These are phyloP conservation scores for Prunus salicina DNA, from an alignment of 306 rosid genomes.

Conservation along the genomic window DNA sequence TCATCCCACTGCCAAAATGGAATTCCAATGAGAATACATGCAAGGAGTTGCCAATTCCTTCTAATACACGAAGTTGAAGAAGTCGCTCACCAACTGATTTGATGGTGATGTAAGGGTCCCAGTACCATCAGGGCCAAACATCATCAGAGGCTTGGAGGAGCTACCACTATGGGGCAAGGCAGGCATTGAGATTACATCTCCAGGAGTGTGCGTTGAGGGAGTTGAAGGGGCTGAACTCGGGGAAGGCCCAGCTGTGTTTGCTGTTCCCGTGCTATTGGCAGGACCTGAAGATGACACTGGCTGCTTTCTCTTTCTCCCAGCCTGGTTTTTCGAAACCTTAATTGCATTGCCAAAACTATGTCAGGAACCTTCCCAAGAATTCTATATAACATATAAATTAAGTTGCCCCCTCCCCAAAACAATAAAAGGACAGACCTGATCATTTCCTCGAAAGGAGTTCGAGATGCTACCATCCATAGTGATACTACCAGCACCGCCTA, in stretches of 20 bases:
- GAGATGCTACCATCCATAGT: conserved; percentile 88
- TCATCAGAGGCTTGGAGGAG: conserved; percentile 87
- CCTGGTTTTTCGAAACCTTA: conserved; percentile 91
- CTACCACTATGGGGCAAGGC: conserved; percentile 78
- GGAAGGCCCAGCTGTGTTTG: conserved; percentile 94
- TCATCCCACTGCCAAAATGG: conserved; percentile 99
- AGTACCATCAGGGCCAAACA: conserved; percentile 75
- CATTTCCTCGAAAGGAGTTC: conserved; percentile 94
- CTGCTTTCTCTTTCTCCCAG: conserved; percentile 97
- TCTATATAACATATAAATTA: conserved; percentile 1
- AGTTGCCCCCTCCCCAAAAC: background rate
- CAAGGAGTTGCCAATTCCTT: conserved; percentile 59
- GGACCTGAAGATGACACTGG: conserved; percentile 98
- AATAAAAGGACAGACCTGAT: conserved; percentile 67
- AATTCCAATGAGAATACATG: conserved; percentile 75
- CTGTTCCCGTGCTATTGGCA: conserved; percentile 98
- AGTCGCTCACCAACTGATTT: conserved; percentile 83
- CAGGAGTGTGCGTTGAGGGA: conserved; percentile 97
- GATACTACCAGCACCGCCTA: conserved; percentile 75
- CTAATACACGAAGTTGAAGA: conserved; percentile 22
- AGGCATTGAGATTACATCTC: conserved; percentile 96
- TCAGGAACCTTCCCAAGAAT: conserved; percentile 36
- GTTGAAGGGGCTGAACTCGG: conserved; percentile 99
- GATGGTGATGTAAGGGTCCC: conserved; percentile 92
- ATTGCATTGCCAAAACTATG: conserved; percentile 34